phyloP scores from a whole-genome alignment of 2,329 filamentous ascomycete genomes.

The Macrophomina pseudophaseolina region DNA sequence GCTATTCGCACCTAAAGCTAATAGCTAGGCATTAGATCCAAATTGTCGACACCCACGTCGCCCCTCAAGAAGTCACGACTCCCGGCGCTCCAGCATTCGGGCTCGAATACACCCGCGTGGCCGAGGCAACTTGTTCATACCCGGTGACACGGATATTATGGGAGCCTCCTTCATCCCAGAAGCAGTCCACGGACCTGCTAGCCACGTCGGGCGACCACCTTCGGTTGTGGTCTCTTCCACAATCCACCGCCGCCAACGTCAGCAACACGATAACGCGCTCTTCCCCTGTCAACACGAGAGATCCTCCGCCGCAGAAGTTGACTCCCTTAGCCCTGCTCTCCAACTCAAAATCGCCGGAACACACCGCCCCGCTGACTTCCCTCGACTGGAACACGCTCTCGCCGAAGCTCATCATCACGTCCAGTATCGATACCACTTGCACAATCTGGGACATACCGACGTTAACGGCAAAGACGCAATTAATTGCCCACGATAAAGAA shows the following conservation, averaged over 20 bases:
- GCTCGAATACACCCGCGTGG: conserved; percentile 89
- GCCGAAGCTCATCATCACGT: conserved; percentile 92
- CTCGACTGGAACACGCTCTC: conserved; percentile 98
- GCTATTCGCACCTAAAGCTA: background rate
- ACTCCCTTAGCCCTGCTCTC: conserved; percentile 91
- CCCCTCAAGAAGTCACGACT: conserved; percentile 69
- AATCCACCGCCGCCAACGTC: conserved; percentile 56
- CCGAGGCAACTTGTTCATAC: conserved; percentile 97
- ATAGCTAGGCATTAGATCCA: conserved; percentile 70
- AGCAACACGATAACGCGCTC: conserved; percentile 73
- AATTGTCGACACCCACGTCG: conserved; percentile 88
- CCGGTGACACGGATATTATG: conserved; percentile 93
- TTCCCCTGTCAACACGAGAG: conserved; percentile 64
- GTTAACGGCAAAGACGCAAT: conserved; percentile 93
- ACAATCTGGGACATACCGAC: conserved; percentile 99
- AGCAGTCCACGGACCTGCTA: conserved; percentile 91
- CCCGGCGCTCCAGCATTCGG: conserved; percentile 75
- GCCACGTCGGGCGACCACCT: conserved; percentile 95
- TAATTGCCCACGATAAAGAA: conserved; percentile 98
- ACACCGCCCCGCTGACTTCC: conserved; percentile 94
- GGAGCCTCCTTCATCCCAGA: conserved; percentile 94
- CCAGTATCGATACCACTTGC: conserved; percentile 97
- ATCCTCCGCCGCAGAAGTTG: conserved; percentile 73
- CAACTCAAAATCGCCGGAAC: conserved; percentile 97
- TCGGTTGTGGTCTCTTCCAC: conserved; percentile 87